Conservation (phyloP, 352 stramenopile species). For the Blastocystis sp. region DNA sequence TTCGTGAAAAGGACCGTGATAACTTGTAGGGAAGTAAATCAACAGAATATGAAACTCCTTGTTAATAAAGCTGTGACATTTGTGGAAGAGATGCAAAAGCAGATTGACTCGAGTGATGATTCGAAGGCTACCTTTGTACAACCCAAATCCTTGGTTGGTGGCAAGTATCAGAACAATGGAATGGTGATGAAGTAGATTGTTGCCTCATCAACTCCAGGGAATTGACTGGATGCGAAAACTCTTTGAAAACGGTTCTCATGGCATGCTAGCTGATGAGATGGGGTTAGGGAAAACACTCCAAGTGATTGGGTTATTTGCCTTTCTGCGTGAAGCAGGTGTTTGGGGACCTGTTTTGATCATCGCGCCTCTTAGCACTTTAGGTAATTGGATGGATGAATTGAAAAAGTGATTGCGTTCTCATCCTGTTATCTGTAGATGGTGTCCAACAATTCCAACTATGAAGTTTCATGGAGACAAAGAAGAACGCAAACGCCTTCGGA, state of each 20-base stretch:
- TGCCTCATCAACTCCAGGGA: slow-evolving; percentile 88
- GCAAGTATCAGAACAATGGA: slow-evolving; percentile 73
- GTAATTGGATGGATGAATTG: slow-evolving; percentile 96
- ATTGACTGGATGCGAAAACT: slow-evolving; percentile 94
- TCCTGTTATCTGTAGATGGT: slow-evolving; percentile 27
- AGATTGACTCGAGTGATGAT: neutral
- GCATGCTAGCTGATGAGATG: slow-evolving; percentile 82
- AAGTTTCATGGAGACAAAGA: slow-evolving; percentile 91
- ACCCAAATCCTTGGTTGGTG: slow-evolving; percentile 53
- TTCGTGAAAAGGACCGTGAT: neutral
- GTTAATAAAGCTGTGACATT: slow-evolving; percentile 59
- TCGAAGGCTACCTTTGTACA: neutral
- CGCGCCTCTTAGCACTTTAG: slow-evolving; percentile 91
- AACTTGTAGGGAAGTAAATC: slow-evolving; percentile 31
- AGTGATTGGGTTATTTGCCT: slow-evolving; percentile 83
- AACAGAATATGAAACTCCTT: slow-evolving; percentile 43
- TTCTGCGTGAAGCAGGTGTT: slow-evolving; percentile 83
- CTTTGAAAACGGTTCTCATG: slow-evolving; percentile 93
- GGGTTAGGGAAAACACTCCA: slow-evolving; percentile 91
- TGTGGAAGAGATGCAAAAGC: slow-evolving; percentile 58
- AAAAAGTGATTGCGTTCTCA: slow-evolving; percentile 80
- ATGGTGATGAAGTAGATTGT: neutral
- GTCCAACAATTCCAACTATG: slow-evolving; percentile 80
- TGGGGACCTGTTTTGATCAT: slow-evolving; percentile 92
- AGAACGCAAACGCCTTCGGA: slow-evolving; percentile 79